phyloP scores from a whole-genome alignment of 2,329 filamentous ascomycete species.

The Sporothrix curviconia region DNA sequence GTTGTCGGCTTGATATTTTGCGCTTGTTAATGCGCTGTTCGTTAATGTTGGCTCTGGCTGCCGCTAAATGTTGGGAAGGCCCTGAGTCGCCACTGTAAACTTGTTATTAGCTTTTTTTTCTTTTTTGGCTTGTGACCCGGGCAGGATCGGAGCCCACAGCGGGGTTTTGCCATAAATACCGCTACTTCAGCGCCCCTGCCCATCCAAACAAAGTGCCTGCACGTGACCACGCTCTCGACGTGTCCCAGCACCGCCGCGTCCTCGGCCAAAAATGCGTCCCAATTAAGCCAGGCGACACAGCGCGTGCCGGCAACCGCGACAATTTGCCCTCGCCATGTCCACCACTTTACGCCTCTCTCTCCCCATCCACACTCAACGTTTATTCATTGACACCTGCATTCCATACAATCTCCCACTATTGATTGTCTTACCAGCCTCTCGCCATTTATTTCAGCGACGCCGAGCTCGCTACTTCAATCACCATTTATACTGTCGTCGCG shows the following conservation, averaged over 20 bases:
- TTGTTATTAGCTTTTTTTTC: neutral
- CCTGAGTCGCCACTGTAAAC: too few relatives aligned
- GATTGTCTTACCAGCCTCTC: neutral
- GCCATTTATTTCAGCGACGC: neutral
- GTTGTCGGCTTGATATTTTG: too few relatives aligned
- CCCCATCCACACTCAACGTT: too few relatives aligned
- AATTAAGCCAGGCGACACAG: neutral
- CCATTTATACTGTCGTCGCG: too few relatives aligned
- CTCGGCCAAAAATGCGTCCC: neutral
- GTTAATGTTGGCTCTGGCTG: too few relatives aligned
- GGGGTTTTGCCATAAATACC: slow-evolving; percentile 2
- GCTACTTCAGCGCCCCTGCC: neutral
- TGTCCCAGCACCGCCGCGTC: slow-evolving; percentile 8
- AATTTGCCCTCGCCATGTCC: too few relatives aligned
- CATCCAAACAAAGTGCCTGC: neutral
- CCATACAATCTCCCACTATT: neutral
- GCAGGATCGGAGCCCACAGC: slow-evolving; percentile 13
- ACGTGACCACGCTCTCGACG: slow-evolving; percentile 13
- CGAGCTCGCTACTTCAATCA: too few relatives aligned
- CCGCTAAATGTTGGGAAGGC: too few relatives aligned
- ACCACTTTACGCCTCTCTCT: too few relatives aligned
- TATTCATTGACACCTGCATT: neutral
- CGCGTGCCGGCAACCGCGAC: too few relatives aligned
- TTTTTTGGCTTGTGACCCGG: neutral
- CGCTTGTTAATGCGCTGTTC: too few relatives aligned